Conservation (phyloP, 1,139 yeast genomes). For the Arxiozyma bovina region DNA sequence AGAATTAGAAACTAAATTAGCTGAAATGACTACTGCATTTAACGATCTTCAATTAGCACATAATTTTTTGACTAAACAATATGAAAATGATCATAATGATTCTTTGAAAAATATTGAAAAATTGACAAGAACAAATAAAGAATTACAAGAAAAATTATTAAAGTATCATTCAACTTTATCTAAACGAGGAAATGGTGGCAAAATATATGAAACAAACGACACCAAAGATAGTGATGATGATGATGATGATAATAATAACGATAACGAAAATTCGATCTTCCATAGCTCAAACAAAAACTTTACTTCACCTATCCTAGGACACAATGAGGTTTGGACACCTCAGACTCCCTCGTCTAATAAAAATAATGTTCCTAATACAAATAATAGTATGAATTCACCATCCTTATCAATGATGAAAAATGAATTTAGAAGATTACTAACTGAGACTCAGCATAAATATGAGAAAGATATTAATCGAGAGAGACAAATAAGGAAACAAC, state of each 20-base stretch:
- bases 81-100: constrained; percentile 27
- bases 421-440: constrained; percentile 27
- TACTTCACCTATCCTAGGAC: neutral
- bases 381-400: constrained; percentile 11
- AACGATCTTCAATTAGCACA: constrained; percentile 31
- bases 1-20: constrained; percentile 1
- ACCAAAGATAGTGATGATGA: too few species aligned
- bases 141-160: constrained; percentile 26
- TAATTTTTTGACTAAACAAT: constrained; percentile 29
- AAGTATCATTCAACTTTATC: constrained; percentile 20
- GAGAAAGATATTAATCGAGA: constrained; percentile 26
- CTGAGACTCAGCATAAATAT: constrained; percentile 26
- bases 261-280: neutral
- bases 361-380: constrained; percentile 2
- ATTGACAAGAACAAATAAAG: constrained; percentile 24
- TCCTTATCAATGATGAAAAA: constrained; percentile 26
- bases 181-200: constrained; percentile 8
- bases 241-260: neutral
- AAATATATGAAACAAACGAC: neutral
- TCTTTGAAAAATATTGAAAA: constrained; percentile 26
- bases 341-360: neutral
- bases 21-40: constrained; percentile 25
- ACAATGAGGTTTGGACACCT: constrained; percentile 1
- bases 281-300: neutral
- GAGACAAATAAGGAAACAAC: constrained; percentile 19